Percentiles rank a stretch among this genome's conserved stretches.
Evolutionary conservation across 371 early-diverging fungal species (phyloP).

Genomic region (Zychaea mexicana): DNA sequence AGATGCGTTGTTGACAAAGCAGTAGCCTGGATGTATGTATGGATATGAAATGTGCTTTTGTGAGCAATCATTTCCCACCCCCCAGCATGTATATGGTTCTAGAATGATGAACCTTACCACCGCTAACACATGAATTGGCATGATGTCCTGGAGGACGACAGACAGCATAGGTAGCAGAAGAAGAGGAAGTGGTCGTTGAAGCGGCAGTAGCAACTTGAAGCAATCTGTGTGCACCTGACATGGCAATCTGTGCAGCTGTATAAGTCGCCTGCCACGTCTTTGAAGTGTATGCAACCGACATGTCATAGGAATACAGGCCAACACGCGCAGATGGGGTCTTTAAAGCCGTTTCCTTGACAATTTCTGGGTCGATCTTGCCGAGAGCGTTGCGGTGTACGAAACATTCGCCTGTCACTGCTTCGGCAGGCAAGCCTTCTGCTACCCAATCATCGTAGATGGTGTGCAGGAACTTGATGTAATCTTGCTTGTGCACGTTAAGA

Average conservation of each 20-base stretch:
- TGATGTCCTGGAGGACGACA: conserved; percentile 76
- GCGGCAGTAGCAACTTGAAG: conserved; percentile 14
- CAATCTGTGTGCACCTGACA: conserved; percentile 60
- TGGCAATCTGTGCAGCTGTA: conserved; percentile 64
- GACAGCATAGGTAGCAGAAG: conserved; percentile 56
- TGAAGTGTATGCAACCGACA: conserved; percentile 57
- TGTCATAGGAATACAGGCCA: conserved; percentile 59
- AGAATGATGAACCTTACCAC: conserved; percentile 34
- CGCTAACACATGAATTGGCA: conserved; percentile 55
- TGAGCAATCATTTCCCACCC: not conserved
- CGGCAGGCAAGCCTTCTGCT: conserved; percentile 52
- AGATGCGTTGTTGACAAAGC: conserved; percentile 63
- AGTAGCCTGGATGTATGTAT: conserved; percentile 33
- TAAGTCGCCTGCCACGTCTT: conserved; percentile 71
- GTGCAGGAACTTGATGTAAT: conserved; percentile 60
- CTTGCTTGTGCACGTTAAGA: conserved; percentile 55
- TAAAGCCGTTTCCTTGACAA: conserved; percentile 29
- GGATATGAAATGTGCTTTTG: not conserved
- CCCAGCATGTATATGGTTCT: too few species aligned
- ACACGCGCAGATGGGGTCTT: conserved; percentile 17
- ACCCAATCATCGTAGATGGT: conserved; percentile 65
- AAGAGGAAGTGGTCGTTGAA: too few species aligned
- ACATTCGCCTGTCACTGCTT: conserved; percentile 63
- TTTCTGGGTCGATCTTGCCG: conserved; percentile 27
- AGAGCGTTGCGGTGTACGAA: conserved; percentile 45